Evolutionary conservation across 768 basidiomycete species (phyloP).

Genomic region (Filobasidium wieringae): DNA sequence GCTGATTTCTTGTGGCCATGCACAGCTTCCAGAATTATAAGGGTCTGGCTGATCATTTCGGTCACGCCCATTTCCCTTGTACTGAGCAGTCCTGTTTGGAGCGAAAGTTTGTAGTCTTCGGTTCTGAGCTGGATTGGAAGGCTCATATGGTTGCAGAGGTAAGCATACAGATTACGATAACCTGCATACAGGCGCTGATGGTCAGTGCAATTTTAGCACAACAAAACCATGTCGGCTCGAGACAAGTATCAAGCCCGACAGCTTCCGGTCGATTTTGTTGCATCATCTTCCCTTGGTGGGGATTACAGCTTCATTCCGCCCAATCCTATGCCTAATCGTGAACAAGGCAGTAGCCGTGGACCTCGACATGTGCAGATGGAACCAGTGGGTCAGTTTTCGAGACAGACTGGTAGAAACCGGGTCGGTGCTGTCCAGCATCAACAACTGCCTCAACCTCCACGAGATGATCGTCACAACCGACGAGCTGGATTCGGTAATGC

Average conservation of each 20-base stretch:
- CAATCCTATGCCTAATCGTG: slow-evolving; percentile 1
- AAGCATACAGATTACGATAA: slow-evolving; percentile 1
- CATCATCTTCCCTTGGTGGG: slow-evolving; percentile 2
- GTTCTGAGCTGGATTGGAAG: slow-evolving; percentile 71
- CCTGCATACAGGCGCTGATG: not conserved
- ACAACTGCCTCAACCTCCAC: slow-evolving; percentile 7
- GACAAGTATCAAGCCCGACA: slow-evolving; percentile 36
- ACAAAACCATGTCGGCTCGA: slow-evolving; percentile 30
- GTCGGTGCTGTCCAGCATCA: slow-evolving; percentile 1
- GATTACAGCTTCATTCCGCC: slow-evolving; percentile 15
- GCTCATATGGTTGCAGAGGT: slow-evolving; percentile 74
- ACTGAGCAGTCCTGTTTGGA: slow-evolving; percentile 58
- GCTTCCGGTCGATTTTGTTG: slow-evolving; percentile 26
- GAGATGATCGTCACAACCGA: slow-evolving; percentile 11
- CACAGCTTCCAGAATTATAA: slow-evolving; percentile 65
- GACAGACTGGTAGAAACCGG: slow-evolving; percentile 1
- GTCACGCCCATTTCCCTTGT: slow-evolving; percentile 65
- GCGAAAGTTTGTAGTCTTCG: slow-evolving; percentile 91
- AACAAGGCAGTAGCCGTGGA: slow-evolving; percentile 7
- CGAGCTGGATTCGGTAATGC: slow-evolving; percentile 29
- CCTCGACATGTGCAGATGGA: slow-evolving; percentile 9
- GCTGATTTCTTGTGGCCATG: not conserved
- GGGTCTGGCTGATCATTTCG: slow-evolving; percentile 46
- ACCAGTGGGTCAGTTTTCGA: slow-evolving; percentile 7
- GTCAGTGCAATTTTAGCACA: slow-evolving; percentile 23